A percentile compares a stretch with the other conserved stretches of the same genome.
phyloP scores from a whole-genome alignment of 2,329 filamentous ascomycete genomes.

The Blastomyces silverae region DNA sequence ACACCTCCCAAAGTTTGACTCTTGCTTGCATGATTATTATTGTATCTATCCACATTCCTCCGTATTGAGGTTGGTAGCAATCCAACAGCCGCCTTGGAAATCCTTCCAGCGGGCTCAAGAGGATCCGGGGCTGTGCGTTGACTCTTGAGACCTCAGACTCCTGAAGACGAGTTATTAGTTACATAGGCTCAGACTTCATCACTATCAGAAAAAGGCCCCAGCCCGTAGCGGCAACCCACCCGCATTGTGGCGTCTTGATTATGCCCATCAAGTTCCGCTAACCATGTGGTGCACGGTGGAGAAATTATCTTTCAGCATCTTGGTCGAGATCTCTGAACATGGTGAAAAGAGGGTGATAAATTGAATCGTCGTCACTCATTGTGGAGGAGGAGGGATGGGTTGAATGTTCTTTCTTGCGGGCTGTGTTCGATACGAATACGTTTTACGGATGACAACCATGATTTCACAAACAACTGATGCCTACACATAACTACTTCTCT shows the following conservation, averaged over 20 bases:
- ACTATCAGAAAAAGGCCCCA: not conserved
- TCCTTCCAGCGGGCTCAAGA: not conserved
- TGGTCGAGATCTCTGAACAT: not conserved
- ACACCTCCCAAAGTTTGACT: not conserved
- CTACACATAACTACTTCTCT: no score
- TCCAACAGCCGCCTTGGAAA: not conserved
- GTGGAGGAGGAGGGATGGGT: not conserved
- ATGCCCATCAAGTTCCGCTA: not conserved
- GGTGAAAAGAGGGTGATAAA: not conserved
- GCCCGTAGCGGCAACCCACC: not conserved
- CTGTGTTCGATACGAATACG: slow-evolving; percentile 6
- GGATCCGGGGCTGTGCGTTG: not conserved
- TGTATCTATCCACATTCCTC: no score
- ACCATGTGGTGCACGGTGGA: not conserved
- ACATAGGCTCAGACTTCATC: not conserved
- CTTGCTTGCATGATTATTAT: not conserved
- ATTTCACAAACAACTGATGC: no score
- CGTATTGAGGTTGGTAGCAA: not conserved
- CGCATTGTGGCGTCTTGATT: not conserved
- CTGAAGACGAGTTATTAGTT: not conserved
- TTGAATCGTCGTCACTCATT: not conserved
- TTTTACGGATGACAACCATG: not conserved
- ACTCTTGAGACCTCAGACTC: no score
- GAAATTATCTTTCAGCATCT: not conserved
- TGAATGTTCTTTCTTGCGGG: not conserved